Conservation (phyloP, 2,329 filamentous ascomycete species). For the Triangularia verruculosa region DNA sequence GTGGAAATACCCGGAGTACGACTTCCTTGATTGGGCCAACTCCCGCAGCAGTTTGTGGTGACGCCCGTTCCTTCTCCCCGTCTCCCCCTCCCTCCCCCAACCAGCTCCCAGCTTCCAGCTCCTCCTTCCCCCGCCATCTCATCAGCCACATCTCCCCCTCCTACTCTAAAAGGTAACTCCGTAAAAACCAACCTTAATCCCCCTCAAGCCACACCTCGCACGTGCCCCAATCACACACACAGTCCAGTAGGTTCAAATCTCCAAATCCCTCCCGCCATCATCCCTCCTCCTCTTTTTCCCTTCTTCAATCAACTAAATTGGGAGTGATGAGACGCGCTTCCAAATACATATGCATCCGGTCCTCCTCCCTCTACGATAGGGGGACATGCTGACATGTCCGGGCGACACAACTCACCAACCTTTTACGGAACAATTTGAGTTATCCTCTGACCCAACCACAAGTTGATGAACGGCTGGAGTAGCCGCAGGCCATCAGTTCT, state of each 20-base stretch:
- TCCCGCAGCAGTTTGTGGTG: too few relatives aligned
- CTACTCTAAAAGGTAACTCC: too few relatives aligned
- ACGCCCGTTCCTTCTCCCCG: not conserved
- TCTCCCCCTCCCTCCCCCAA: not conserved
- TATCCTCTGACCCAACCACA: conserved; percentile 61
- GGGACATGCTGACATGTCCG: conserved; percentile 61
- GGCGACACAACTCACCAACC: conserved; percentile 59
- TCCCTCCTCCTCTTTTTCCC: conserved; percentile 12
- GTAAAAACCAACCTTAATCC: too few relatives aligned
- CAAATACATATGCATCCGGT: conserved; percentile 46
- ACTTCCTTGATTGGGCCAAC: too few relatives aligned
- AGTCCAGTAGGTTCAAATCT: conserved; percentile 11
- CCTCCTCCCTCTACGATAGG: conserved; percentile 45
- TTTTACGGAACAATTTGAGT: conserved; percentile 60
- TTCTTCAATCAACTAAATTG: conserved; percentile 73
- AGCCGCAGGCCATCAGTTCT: not conserved
- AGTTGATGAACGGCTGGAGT: conserved; percentile 1
- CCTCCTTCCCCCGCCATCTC: not conserved
- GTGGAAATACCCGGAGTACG: too few relatives aligned
- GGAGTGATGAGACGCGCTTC: conserved; percentile 71
- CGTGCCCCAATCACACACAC: conserved; percentile 3
- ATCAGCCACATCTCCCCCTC: not conserved
- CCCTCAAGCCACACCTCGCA: conserved; percentile 2
- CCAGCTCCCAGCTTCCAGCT: not conserved
- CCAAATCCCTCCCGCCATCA: not conserved